These are phyloP conservation scores for Pezicula neosporulosa DNA, from an alignment of 2,329 filamentous ascomycete genomes.

Conservation along the genomic window DNA sequence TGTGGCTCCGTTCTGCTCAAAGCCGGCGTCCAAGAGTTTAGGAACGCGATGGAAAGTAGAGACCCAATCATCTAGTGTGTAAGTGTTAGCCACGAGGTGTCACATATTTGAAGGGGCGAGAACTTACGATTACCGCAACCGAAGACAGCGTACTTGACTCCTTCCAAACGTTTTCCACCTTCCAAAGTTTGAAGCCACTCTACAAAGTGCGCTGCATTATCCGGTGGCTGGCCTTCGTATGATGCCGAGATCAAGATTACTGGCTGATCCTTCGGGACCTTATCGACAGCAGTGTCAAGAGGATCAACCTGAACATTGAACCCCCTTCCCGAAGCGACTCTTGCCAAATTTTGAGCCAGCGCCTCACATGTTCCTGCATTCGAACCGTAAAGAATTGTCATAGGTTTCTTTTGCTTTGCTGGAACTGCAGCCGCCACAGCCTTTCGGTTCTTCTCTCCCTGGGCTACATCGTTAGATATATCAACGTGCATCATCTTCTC, in stretches of 20 bases:
- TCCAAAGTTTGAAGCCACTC: slow-evolving; percentile 57
- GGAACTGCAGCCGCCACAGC: slow-evolving; percentile 3
- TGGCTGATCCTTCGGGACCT: slow-evolving; percentile 55
- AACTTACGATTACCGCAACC: slow-evolving; percentile 53
- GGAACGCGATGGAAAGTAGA: slow-evolving; percentile 66
- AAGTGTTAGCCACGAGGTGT: slow-evolving; percentile 19
- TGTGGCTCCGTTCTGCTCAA: slow-evolving; percentile 47
- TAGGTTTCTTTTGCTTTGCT: slow-evolving; percentile 5
- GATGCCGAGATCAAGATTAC: slow-evolving; percentile 65
- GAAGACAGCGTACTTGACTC: slow-evolving; percentile 63
- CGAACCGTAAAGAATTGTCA: slow-evolving; percentile 68
- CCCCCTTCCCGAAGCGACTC: slow-evolving; percentile 54
- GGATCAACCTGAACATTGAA: slow-evolving; percentile 52
- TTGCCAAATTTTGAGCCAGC: slow-evolving; percentile 59
- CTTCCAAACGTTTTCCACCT: slow-evolving; percentile 44
- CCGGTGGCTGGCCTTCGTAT: slow-evolving; percentile 70
- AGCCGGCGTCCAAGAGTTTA: slow-evolving; percentile 51
- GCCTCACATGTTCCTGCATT: slow-evolving; percentile 73
- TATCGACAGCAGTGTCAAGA: slow-evolving; percentile 58
- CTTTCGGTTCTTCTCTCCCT: slow-evolving; percentile 25
- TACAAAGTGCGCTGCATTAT: slow-evolving; percentile 68
- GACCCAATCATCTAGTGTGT: slow-evolving; percentile 42
- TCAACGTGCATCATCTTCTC: slow-evolving; percentile 29
- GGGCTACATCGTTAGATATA: slow-evolving; percentile 1
- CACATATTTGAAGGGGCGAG: slow-evolving; percentile 29